Evolutionary conservation across 139 green algal species (phyloP).

Genomic region (Coelastrella sp.): DNA sequence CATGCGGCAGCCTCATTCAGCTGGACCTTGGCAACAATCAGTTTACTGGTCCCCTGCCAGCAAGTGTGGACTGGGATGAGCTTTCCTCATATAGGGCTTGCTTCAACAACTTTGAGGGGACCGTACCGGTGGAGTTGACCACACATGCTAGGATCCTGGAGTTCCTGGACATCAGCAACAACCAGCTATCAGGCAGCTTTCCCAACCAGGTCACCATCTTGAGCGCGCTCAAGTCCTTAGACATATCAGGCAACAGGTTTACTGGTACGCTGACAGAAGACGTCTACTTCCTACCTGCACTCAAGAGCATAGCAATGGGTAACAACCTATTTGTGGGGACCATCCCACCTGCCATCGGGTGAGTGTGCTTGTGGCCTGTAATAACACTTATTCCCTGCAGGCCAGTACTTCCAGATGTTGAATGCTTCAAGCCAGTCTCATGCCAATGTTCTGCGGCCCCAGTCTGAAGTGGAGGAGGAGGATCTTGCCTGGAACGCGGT

Average conservation of each 20-base stretch:
- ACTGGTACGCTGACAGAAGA: constrained; percentile 19
- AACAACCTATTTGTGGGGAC: constrained; percentile 40
- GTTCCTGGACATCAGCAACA: constrained; percentile 36
- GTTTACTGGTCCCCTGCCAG: constrained; percentile 21
- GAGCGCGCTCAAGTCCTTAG: constrained; percentile 11
- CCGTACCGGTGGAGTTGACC: neutral
- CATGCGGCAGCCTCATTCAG: constrained; percentile 15
- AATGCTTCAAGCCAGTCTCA: neutral
- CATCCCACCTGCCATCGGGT: constrained; percentile 1
- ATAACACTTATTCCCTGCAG: neutral
- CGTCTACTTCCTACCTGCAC: constrained; percentile 25
- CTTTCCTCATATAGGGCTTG: neutral
- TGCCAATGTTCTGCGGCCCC: neutral
- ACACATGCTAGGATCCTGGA: neutral
- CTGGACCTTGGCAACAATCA: constrained; percentile 38
- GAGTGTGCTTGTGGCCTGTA: neutral
- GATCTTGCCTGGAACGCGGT: too few relatives aligned
- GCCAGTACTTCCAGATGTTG: neutral
- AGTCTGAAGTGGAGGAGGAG: too few relatives aligned
- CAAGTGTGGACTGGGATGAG: neutral
- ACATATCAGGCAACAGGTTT: constrained; percentile 29
- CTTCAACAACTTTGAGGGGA: constrained; percentile 16
- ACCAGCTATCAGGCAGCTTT: neutral
- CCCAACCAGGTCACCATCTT: constrained; percentile 11
- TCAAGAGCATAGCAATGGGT: constrained; percentile 7